These are phyloP conservation scores for Tuber borchii DNA, from an alignment of 495 filamentous ascomycete genomes.

Conservation along the genomic window DNA sequence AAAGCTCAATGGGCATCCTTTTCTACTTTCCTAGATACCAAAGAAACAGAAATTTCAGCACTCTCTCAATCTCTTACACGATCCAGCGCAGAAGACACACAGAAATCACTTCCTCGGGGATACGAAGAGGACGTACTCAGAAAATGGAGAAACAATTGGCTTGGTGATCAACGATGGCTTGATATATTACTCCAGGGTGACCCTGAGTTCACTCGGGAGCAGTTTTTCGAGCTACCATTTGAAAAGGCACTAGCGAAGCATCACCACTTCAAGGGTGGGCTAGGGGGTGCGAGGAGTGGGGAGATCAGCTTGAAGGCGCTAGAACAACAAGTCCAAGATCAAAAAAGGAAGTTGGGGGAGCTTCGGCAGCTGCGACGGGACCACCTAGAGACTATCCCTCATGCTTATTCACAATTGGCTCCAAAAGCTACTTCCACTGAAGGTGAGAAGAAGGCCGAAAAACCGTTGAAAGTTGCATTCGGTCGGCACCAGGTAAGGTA, in stretches of 20 bases:
- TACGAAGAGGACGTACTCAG: conserved; percentile 34
- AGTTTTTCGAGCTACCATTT: conserved; percentile 36
- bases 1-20: conserved; percentile 41
- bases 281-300: conserved; percentile 11
- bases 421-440: background rate
- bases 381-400: conserved; percentile 2
- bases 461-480: conserved; percentile 20
- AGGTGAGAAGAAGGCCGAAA: background rate
- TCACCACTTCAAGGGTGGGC: conserved; percentile 33
- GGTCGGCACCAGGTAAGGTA: conserved; percentile 24
- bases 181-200: conserved; percentile 39
- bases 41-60: conserved; percentile 26
- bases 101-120: conserved; percentile 11
- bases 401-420: background rate
- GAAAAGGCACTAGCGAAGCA: conserved; percentile 38
- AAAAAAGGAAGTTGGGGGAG: conserved; percentile 32
- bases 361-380: conserved; percentile 24
- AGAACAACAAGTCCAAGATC: conserved; percentile 39
- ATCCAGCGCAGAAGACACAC: conserved; percentile 4
- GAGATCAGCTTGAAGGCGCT: conserved; percentile 32
- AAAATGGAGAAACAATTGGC: conserved; percentile 42
- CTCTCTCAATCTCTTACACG: conserved; percentile 13
- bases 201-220: conserved; percentile 33
- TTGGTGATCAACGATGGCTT: conserved; percentile 40
- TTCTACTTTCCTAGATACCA: conserved; percentile 27